These are phyloP conservation scores for Colletotrichum kahawae DNA, from an alignment of 2,329 filamentous ascomycete genomes.

Conservation along the genomic window DNA sequence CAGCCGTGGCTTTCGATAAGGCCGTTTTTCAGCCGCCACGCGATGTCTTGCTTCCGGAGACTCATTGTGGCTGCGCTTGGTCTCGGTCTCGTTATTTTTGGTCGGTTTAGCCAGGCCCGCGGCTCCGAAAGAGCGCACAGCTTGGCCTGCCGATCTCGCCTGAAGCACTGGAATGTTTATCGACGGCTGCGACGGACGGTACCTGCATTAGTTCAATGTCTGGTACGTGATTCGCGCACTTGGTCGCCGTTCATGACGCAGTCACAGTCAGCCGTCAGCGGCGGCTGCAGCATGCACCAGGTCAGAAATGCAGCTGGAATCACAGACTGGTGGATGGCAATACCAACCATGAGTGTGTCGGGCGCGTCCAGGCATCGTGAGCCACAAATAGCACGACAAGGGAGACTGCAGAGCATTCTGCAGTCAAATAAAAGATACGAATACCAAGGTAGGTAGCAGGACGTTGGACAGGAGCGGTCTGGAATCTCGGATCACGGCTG, in stretches of 20 bases:
- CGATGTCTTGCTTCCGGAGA: background rate
- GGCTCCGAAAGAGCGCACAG: background rate
- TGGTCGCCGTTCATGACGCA: background rate
- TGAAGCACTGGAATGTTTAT: background rate
- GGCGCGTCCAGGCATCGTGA: background rate
- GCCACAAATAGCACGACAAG: background rate
- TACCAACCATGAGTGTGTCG: background rate
- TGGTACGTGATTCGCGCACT: background rate
- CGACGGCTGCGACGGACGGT: background rate
- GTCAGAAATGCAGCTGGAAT: background rate
- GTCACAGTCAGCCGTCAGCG: conserved; percentile 12
- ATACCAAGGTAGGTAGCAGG: background rate
- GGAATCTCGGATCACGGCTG: conserved; percentile 14
- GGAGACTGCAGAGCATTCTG: background rate
- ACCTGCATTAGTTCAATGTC: conserved; percentile 15
- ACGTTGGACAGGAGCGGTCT: conserved; percentile 3
- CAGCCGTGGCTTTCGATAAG: conserved; percentile 7
- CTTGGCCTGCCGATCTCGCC: background rate
- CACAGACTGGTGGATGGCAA: background rate
- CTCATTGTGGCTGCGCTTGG: background rate
- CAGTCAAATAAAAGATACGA: conserved; percentile 10
- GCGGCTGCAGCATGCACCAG: background rate
- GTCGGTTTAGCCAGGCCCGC: background rate
- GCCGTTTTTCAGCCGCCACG: background rate
- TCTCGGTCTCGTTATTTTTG: conserved; percentile 9